Evolutionary conservation across 2,329 filamentous ascomycete species (phyloP), one percentile per base, ranked within the genome.

Genomic region (Cryphonectria nitschkei): DNA sequence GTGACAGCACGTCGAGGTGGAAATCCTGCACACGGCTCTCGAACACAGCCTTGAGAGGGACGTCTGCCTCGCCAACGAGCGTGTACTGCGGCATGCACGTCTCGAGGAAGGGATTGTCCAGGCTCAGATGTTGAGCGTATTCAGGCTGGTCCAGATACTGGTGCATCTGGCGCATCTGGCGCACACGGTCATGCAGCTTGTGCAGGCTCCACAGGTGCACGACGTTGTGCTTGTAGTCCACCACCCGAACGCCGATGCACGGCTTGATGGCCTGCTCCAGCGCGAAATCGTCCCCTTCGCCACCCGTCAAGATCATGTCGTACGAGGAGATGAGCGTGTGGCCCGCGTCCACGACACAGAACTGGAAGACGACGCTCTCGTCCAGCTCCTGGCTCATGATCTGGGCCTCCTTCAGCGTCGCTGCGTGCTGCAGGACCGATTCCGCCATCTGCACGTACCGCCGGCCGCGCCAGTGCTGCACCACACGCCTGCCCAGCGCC

Each of bases 331-430:
- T 95, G 75, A 97, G 87, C 32, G 90, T 90, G 77, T 99, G 95
- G 1, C 96, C 96, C 73, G 92, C 85, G 76, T 98, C 95, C 43
- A 98, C 90, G 69, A 98, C 90, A 16, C 93, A 92, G 79, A 98
- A 99, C 80, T 99, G 96, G 79, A 99, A 98, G 29, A 95, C 91
- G 11, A 98, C 93, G 74, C 90, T 90, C 79, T 98, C 96, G 75
- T 96, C 93, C 83, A 99, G 92, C 76, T 97, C 93, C 76, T 97
- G 95, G 82, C 95, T 97, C 93, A 99, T 96, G 72, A 99, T 91
- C 78, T 99, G 96, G 1, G 96, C 96, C 81, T 99, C 96, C 79
- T 99, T 99, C 71, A 99, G 81, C 39, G 91, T 89, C 9, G 93
- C 90, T 2, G 95, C 95, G 79, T 97, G 92, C 78, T 97, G 94